phyloP scores from a whole-genome alignment of 2,329 filamentous ascomycete species.

The Ampelomyces quisqualis region DNA sequence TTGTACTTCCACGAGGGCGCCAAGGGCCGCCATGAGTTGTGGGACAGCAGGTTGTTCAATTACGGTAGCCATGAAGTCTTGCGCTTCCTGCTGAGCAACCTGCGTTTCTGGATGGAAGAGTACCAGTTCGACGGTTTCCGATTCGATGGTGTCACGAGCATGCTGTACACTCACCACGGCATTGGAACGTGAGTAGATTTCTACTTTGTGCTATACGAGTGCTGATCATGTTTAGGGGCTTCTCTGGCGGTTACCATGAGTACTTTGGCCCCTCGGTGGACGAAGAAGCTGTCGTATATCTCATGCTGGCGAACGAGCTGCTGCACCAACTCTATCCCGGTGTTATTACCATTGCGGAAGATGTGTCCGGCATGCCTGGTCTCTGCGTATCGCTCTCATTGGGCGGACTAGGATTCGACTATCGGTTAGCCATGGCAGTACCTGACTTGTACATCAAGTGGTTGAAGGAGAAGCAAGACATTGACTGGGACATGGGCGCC shows the following conservation, averaged over 20 bases:
- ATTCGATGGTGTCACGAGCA: constrained; percentile 97
- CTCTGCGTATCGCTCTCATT: constrained; percentile 81
- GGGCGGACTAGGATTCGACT: constrained; percentile 94
- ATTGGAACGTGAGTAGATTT: constrained; percentile 78
- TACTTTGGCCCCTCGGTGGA: constrained; percentile 91
- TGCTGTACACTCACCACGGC: constrained; percentile 94
- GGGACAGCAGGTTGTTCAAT: constrained; percentile 97
- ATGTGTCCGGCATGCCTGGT: constrained; percentile 98
- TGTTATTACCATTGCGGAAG: constrained; percentile 89
- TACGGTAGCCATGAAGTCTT: constrained; percentile 93
- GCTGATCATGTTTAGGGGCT: constrained; percentile 63
- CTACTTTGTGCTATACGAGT: neutral
- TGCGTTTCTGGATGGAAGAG: constrained; percentile 99
- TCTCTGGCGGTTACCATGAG: constrained; percentile 96
- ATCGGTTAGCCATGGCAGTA: constrained; percentile 94
- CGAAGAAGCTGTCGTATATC: constrained; percentile 89
- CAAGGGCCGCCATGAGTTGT: constrained; percentile 85
- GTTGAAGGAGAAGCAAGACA: constrained; percentile 86
- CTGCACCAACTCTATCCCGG: constrained; percentile 86
- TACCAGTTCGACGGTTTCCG: constrained; percentile 96
- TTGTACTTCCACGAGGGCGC: constrained; percentile 90
- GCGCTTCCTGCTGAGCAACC: constrained; percentile 91
- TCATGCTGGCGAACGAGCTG: constrained; percentile 96
- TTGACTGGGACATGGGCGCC: constrained; percentile 85
- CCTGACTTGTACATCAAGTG: constrained; percentile 99